Base-by-base conservation (phyloP, 139 green algal genomes). In the Coelastrella sp. region DNA sequence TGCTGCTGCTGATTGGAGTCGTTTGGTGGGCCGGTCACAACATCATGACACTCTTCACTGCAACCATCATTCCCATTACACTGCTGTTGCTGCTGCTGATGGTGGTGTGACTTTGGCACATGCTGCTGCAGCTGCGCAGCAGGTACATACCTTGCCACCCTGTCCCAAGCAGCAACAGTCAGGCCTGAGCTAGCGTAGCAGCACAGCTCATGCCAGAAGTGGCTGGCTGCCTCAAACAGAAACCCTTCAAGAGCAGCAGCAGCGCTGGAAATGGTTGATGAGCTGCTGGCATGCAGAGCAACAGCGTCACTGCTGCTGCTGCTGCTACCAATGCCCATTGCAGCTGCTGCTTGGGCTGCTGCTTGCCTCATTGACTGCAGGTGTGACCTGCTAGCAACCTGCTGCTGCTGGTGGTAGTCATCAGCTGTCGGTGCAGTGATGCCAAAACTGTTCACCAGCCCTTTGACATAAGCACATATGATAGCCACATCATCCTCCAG, bases 121-220 rank as follows among this genome's bases (percentile, higher is more conserved):
- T 79, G 85, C 85, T 76, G 60, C 85, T 90, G 85, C n/a, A 85
- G 85, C 85, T 85, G 74, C 59, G 60, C 14, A 9, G 86, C 22
- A 59, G 57, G 87, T 60, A 27, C 76, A 79, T 90, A 90, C 15
- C 61, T 61, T 8, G 68, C 87, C 17, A 22, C 87, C 14, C 75
- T 76, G 17, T 90, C 87, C 75, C 76, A 90, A 56, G 87, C 87
- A 15, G 59, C 61, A 49, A 90, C 60, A 24, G 8, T 90, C 5
- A 90, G 27, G 6, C 87, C 87, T 66, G 75, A 86, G 3, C 15
- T 66, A 5, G 76, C 87, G 70, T 70, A 90, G 63, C 87, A 90
- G 87, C 60, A 85, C 59, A 90, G 25, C 75, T 90, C 87, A 22
- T 90, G 87, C 87, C 87, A 90, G 19, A 90, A 90, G 14, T 90